Conservation (phyloP, 352 stramenopile genomes). For the Peronosclerospora sorghi region DNA sequence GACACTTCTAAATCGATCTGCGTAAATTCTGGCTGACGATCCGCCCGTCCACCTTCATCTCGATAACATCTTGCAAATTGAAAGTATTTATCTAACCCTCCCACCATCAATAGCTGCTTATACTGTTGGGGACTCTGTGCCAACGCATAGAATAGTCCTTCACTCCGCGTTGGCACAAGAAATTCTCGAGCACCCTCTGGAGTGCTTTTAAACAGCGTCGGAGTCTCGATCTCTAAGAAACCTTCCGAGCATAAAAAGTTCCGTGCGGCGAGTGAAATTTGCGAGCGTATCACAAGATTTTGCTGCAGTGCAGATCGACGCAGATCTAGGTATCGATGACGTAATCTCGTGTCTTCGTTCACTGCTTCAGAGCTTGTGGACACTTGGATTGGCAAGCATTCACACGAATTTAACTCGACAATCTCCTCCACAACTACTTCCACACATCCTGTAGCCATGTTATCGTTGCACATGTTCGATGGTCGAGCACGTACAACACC, state of each 20-base stretch:
- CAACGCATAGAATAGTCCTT: constrained; percentile 76
- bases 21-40: constrained; percentile 87
- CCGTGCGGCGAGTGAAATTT: constrained; percentile 55
- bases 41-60: constrained; percentile 77
- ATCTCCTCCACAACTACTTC: constrained; percentile 64
- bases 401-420: constrained; percentile 47
- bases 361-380: constrained; percentile 35
- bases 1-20: constrained; percentile 88
- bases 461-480: constrained; percentile 54
- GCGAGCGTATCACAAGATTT: constrained; percentile 67
- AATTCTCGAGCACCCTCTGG: constrained; percentile 83
- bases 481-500: constrained; percentile 49
- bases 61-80: constrained; percentile 86
- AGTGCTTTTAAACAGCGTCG: constrained; percentile 82
- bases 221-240: constrained; percentile 85
- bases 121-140: constrained; percentile 87
- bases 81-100: constrained; percentile 82
- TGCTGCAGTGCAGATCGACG: constrained; percentile 60
- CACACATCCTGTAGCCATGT: constrained; percentile 58
- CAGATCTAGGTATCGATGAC: constrained; percentile 74
- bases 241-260: constrained; percentile 58
- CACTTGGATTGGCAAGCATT: constrained; percentile 53
- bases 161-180: constrained; percentile 60
- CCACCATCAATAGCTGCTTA: constrained; percentile 88
- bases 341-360: constrained; percentile 67